phyloP scores from a whole-genome alignment of 2,329 filamentous ascomycete species.

The Basipetospora sp. region DNA sequence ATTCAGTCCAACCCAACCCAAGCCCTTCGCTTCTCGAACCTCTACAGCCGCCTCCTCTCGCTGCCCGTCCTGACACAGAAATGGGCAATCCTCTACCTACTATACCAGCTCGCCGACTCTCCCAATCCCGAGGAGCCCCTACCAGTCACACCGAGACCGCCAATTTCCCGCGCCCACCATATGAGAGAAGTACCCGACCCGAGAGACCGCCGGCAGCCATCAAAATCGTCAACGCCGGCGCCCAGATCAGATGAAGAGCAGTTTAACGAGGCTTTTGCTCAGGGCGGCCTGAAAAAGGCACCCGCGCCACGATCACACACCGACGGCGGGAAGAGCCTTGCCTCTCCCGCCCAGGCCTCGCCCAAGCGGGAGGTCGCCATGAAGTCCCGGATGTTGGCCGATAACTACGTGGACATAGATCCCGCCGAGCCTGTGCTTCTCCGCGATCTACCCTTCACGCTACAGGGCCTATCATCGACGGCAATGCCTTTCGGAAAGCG shows the following conservation, averaged over 20 bases:
- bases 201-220: slow-evolving; percentile 21
- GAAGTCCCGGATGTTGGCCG: slow-evolving; percentile 42
- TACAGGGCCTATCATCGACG: slow-evolving; percentile 81
- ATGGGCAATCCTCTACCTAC: slow-evolving; percentile 87
- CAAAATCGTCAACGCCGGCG: slow-evolving; percentile 21
- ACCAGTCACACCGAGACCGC: slow-evolving; percentile 26
- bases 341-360: slow-evolving; percentile 13
- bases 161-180: slow-evolving; percentile 15
- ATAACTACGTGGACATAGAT: slow-evolving; percentile 40
- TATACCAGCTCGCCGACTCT: slow-evolving; percentile 67
- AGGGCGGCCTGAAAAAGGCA: slow-evolving; percentile 32
- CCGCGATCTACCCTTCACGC: slow-evolving; percentile 75
- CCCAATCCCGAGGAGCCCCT: slow-evolving; percentile 39
- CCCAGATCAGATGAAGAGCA: slow-evolving; percentile 32
- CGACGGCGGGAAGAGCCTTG: slow-evolving; percentile 12
- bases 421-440: slow-evolving; percentile 53
- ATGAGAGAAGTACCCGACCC: slow-evolving; percentile 23
- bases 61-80: slow-evolving; percentile 87
- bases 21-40: slow-evolving; percentile 72
- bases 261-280: slow-evolving; percentile 39
- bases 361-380: slow-evolving; percentile 36
- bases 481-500: slow-evolving; percentile 62
- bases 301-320: slow-evolving; percentile 11
- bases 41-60: slow-evolving; percentile 79
- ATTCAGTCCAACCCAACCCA: slow-evolving; percentile 64